Base-by-base conservation (phyloP, 2,329 filamentous ascomycete genomes). In the Trichocomaceae sp. region DNA sequence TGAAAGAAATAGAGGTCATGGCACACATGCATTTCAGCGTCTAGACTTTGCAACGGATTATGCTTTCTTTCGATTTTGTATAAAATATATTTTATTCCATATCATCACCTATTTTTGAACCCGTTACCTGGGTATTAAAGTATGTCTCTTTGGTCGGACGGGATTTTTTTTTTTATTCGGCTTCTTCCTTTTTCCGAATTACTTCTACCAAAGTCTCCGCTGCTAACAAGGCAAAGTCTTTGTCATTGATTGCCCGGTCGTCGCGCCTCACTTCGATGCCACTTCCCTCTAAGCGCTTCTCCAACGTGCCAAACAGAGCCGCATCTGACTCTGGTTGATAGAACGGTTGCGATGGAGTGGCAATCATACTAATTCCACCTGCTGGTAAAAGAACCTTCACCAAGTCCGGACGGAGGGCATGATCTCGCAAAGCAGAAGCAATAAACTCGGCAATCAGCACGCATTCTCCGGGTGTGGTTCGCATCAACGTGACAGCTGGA, bases 401-500 rank as follows among this genome's bases (percentile, higher is more conserved):
- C 52, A 71, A 64, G 0, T 71, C 64, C 9, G 73, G 72, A 15
- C 71, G 61, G n/a, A 58, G 69, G 0, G 74, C 70, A 48, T 70
- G 64, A 0, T 62, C 62, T 37, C 60, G 73, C 37, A 87, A 67
- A 63, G 83, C 84, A 10, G 66, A 62, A 0, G 75, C 77, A 42
- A 88, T 79, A 50, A 81, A 81, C 0, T 64, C 61, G 1, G 80
- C 84, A n/a, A 87, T 75, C 44, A 72, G 64, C 22, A 55, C 60
- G 57, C 79, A 81, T 63, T 88, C 85, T 1, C 79, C 74, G n/a
- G 67, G 62, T 0, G 75, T 82, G 0, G 85, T 84, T 20, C 86
- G 72, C 77, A 88, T 82, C 31, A 89, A 63, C 0, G 85, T 88
- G 0, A 87, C 80, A 0, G 77, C 76, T 0, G 83, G 77, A 62